A percentile compares a stretch with the other conserved stretches of the same genome.
phyloP scores from a whole-genome alignment of 2,329 filamentous ascomycete species.

The Diplodia scrobiculata region DNA sequence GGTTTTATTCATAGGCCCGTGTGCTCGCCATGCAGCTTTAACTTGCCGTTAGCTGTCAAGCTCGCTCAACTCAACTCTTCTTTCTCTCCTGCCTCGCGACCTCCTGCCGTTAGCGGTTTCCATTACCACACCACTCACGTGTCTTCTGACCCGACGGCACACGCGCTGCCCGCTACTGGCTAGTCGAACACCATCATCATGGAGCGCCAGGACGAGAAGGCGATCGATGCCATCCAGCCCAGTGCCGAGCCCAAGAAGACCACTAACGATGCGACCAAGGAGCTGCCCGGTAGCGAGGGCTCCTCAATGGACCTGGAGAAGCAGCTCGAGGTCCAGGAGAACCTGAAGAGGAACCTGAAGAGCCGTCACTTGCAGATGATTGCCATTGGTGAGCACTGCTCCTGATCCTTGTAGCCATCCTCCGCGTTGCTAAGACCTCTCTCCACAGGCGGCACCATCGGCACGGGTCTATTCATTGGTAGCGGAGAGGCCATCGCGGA shows the following conservation, averaged over 20 bases:
- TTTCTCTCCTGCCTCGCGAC: constrained; percentile 13
- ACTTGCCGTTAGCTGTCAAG: constrained; percentile 25
- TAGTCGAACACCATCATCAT: constrained; percentile 11
- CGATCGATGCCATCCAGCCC: constrained; percentile 20
- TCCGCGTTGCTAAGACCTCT: constrained; percentile 7
- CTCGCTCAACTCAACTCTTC: background rate
- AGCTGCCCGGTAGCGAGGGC: constrained; percentile 21
- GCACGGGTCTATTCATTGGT: constrained; percentile 59
- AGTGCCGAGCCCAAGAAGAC: constrained; percentile 15
- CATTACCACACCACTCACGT: constrained; percentile 25
- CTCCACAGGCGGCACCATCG: constrained; percentile 48
- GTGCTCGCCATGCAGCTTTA: constrained; percentile 25
- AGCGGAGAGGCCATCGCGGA: constrained; percentile 52
- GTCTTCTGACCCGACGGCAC: background rate
- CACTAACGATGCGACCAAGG: constrained; percentile 10
- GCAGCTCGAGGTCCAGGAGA: constrained; percentile 35
- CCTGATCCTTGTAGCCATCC: constrained; percentile 14
- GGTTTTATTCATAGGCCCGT: constrained; percentile 23
- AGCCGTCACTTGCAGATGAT: constrained; percentile 46
- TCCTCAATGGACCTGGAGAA: constrained; percentile 41
- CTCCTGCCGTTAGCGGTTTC: constrained; percentile 27
- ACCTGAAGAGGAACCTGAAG: constrained; percentile 43
- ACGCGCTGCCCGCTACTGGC: constrained; percentile 10
- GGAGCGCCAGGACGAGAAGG: constrained; percentile 26
- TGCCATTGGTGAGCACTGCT: constrained; percentile 41